Evolutionary conservation across 2,329 filamentous ascomycete species (phyloP).

Genomic region (Alternaria panax): DNA sequence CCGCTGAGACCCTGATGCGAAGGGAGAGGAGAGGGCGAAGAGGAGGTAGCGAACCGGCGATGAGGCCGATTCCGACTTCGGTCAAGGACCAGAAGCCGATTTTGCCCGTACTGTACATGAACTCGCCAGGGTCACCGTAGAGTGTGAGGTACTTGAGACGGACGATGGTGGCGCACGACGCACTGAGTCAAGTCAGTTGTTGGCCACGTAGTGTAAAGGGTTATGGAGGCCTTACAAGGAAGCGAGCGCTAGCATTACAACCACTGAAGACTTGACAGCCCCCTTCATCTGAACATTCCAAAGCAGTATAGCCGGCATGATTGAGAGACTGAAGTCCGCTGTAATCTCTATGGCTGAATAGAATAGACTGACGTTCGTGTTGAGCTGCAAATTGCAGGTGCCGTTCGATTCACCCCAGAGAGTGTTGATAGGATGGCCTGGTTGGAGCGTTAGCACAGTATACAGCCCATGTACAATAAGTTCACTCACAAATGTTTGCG

Average conservation of each 20-base stretch:
- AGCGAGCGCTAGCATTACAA: slow-evolving; percentile 51
- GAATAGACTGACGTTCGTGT: slow-evolving; percentile 31
- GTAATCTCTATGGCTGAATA: slow-evolving; percentile 32
- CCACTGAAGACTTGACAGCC: slow-evolving; percentile 52
- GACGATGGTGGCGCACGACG: slow-evolving; percentile 48
- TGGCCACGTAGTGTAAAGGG: neutral
- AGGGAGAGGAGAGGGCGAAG: slow-evolving; percentile 54
- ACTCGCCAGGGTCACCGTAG: slow-evolving; percentile 51
- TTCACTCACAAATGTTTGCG: slow-evolving; percentile 27
- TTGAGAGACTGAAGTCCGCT: slow-evolving; percentile 28
- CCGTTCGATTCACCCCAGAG: slow-evolving; percentile 32
- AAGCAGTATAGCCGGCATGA: slow-evolving; percentile 28
- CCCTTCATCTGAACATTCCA: slow-evolving; percentile 43
- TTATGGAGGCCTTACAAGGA: slow-evolving; percentile 46
- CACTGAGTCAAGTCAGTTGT: slow-evolving; percentile 31
- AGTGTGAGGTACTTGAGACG: slow-evolving; percentile 55
- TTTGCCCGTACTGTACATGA: slow-evolving; percentile 52
- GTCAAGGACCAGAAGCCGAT: slow-evolving; percentile 57
- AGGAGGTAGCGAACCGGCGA: slow-evolving; percentile 55
- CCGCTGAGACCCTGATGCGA: slow-evolving; percentile 20
- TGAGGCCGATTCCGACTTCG: slow-evolving; percentile 57
- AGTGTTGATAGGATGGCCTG: slow-evolving; percentile 29
- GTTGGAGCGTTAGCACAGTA: neutral
- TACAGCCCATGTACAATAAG: neutral
- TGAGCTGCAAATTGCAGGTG: slow-evolving; percentile 28